Conservation (phyloP, 2,329 filamentous ascomycete genomes). For the Colletotrichum plurivorum region DNA sequence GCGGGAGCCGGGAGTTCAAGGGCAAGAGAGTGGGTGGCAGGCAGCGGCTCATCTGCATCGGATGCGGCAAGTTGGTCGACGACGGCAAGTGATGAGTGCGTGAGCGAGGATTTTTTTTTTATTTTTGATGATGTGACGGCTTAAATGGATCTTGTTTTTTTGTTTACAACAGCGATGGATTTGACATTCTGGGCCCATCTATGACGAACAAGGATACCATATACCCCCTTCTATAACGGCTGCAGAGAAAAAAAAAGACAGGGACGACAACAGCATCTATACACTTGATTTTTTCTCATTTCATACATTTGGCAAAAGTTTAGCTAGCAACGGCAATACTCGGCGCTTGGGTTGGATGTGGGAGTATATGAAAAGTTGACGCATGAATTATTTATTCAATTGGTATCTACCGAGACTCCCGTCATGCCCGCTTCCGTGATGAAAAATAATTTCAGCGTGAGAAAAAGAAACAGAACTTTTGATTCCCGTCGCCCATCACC, state of each 20-base stretch:
- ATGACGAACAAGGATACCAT: conserved; percentile 35
- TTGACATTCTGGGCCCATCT: conserved; percentile 31
- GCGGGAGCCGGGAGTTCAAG: conserved; percentile 74
- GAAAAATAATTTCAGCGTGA: neutral
- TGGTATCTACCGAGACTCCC: conserved; percentile 31
- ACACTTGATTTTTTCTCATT: neutral
- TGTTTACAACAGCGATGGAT: conserved; percentile 29
- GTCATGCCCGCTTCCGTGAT: neutral
- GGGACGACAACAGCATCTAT: conserved; percentile 13
- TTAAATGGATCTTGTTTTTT: conserved; percentile 8
- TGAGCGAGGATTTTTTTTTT: neutral
- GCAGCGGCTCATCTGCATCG: conserved; percentile 73
- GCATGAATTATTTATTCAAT: neutral
- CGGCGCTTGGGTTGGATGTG: neutral
- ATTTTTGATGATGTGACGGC: neutral
- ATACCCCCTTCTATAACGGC: conserved; percentile 28
- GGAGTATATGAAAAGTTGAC: neutral
- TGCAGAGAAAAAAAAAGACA: conserved; percentile 8
- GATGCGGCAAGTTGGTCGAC: conserved; percentile 58
- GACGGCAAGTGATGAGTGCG: conserved; percentile 21
- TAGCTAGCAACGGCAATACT: conserved; percentile 1
- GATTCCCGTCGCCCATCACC: neutral
- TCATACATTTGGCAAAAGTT: neutral
- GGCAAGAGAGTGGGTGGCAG: conserved; percentile 67
- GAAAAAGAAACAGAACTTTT: conserved; percentile 11